A percentile compares a stretch with the other conserved stretches of the same genome.
Evolutionary conservation across 345 rosid species (phyloP).

Genomic region (Eucalyptus victrix): DNA sequence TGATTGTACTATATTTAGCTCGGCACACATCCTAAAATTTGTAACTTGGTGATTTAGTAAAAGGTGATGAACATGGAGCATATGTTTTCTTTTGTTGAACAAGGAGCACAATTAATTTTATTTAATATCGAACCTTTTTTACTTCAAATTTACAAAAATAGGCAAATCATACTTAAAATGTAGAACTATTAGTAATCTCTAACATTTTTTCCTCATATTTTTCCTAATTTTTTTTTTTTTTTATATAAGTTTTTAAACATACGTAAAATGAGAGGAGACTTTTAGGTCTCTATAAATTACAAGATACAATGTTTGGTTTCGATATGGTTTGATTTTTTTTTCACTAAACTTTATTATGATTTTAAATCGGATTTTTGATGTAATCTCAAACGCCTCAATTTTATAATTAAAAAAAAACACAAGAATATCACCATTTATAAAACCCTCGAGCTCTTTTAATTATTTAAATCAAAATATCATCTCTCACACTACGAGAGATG

Average conservation of each 20-base stretch:
- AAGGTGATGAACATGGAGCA: too few species aligned
- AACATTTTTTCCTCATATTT: not conserved
- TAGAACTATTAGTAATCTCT: not conserved
- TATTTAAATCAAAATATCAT: too few species aligned
- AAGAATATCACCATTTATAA: too few species aligned
- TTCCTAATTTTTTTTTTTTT: rapidly evolving
- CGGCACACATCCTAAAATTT: rapidly evolving
- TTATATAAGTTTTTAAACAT: rapidly evolving
- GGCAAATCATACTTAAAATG: rapidly evolving
- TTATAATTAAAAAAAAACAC: not conserved
- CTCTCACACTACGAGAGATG: rapidly evolving
- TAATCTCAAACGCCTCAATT: not conserved
- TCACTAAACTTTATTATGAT: not conserved
- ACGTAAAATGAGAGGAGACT: rapidly evolving
- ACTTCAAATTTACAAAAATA: not conserved
- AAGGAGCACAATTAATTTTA: rapidly evolving
- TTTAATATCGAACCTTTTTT: rapidly evolving
- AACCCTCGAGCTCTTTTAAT: too few species aligned
- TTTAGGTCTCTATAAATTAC: rapidly evolving
- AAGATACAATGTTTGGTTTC: rapidly evolving
- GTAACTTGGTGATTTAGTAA: too few species aligned
- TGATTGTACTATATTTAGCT: rapidly evolving
- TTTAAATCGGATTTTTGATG: rapidly evolving
- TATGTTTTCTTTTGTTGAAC: rapidly evolving
- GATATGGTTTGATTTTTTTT: rapidly evolving